Evolutionary conservation across 148 eudicot genomes (phyloP), one percentile per base, ranked within the genome.

Genomic region (Amaranthus hypochondriacus): DNA sequence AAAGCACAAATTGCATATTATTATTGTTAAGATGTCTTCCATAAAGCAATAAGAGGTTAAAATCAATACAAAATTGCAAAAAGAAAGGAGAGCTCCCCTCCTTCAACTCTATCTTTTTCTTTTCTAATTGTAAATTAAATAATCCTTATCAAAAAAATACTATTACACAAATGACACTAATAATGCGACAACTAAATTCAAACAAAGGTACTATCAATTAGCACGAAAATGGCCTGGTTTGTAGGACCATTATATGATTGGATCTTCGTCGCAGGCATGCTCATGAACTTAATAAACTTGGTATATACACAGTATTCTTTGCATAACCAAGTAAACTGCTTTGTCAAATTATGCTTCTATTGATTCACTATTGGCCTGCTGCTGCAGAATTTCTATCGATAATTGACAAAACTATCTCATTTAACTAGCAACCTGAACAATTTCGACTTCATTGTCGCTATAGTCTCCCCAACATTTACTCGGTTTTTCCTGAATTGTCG

Each of bases 381-480:
- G 63, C 44, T 9, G 60, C 54, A 55, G 42, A 67, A 12, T 56
- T 69, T 8, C 71, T 15, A 3, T 54, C 62, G 39, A 2, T 28
- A 56, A 56, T 57, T 48, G 50, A 44, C 28, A 70, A 75, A 80
- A 28, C 44, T 74, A 70, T 68, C 72, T 50, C 48, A 62, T 73
- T 88, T 78, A 87, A 76, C 82, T 76, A 70, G 81, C 63, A 76
- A 70, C 82, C 76, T 81, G 88, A 68, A 78, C 76, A 67, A 18
- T 53, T 62, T 78, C 94, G 57, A 84, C 80, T 73, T 92, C 97
- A 62, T 73, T 76, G n/a, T 89, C 98, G 76, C 91, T 86, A 84
- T 87, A 89, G 81, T 90, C 97, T 79, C 96, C 97, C 91, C 96
- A 90, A 53, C 85, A 64, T 81, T 89, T 89, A 66, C 62, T 75